These are phyloP conservation scores for Thermomucor indicae-seudaticae DNA, from an alignment of 371 early-diverging fungal genomes.

Conservation along the genomic window DNA sequence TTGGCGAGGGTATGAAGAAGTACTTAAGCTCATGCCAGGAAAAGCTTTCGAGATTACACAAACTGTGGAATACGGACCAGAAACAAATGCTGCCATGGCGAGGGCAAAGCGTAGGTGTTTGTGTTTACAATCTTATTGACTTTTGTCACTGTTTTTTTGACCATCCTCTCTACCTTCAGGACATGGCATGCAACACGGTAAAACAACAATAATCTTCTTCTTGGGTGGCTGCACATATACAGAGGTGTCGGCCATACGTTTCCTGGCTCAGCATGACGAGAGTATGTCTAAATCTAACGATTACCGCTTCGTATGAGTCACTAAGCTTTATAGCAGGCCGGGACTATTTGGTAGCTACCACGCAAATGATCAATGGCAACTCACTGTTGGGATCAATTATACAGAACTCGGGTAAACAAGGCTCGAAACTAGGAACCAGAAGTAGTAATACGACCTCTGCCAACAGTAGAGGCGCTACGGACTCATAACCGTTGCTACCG, in stretches of 20 bases:
- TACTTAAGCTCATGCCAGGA: slow-evolving; percentile 72
- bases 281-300: too few relatives aligned
- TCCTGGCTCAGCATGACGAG: slow-evolving; percentile 74
- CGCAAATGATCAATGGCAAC: slow-evolving; percentile 83
- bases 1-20: slow-evolving; percentile 89
- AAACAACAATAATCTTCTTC: slow-evolving; percentile 83
- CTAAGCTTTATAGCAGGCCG: slow-evolving; percentile 48
- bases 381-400: slow-evolving; percentile 62
- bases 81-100: slow-evolving; percentile 44
- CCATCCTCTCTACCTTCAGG: too few relatives aligned
- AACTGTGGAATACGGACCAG: slow-evolving; percentile 53
- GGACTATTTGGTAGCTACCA: slow-evolving; percentile 82
- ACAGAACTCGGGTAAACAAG: slow-evolving; percentile 15
- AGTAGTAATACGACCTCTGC: background rate
- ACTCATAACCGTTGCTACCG: background rate
- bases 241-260: slow-evolving; percentile 85
- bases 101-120: slow-evolving; percentile 50
- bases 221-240: slow-evolving; percentile 96
- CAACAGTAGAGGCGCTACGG: background rate
- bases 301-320: too few relatives aligned
- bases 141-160: background rate
- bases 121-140: background rate
- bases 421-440: slow-evolving; percentile 1
- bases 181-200: slow-evolving; percentile 54
- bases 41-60: slow-evolving; percentile 76